A percentile compares a stretch with the other conserved stretches of the same genome.
Conservation (phyloP, 352 stramenopile genomes). For the Phytophthora fragariaefolia region DNA sequence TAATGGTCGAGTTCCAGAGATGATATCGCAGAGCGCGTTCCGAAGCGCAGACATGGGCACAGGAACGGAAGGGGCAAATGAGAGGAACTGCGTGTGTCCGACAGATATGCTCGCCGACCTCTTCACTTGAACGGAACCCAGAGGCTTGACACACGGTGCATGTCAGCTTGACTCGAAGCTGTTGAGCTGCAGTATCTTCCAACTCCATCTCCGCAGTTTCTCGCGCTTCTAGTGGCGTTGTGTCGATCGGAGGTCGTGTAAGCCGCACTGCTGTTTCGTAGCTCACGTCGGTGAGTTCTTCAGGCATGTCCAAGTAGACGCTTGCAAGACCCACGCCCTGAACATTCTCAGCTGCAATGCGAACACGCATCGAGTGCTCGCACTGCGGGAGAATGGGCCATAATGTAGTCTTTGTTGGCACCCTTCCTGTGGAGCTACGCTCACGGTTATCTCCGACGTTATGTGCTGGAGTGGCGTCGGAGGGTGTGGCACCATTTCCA, state of each 20-base stretch:
- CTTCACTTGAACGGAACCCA: constrained; percentile 21
- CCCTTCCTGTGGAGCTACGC: background rate
- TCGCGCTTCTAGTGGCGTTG: constrained; percentile 38
- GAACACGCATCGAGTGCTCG: constrained; percentile 55
- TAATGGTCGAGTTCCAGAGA: constrained; percentile 71
- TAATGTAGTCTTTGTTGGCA: constrained; percentile 61
- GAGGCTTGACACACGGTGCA: constrained; percentile 60
- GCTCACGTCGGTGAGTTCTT: constrained; percentile 67
- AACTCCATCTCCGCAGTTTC: constrained; percentile 48
- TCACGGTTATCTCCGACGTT: background rate
- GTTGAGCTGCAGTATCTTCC: constrained; percentile 45
- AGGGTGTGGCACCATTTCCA: background rate
- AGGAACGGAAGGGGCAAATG: constrained; percentile 78
- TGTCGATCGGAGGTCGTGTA: constrained; percentile 49
- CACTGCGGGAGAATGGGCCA: constrained; percentile 63
- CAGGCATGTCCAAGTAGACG: constrained; percentile 56
- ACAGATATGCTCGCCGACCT: constrained; percentile 70
- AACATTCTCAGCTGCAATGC: constrained; percentile 65
- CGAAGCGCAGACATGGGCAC: constrained; percentile 68
- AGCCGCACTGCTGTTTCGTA: constrained; percentile 57
- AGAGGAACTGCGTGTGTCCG: constrained; percentile 64
- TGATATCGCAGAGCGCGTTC: constrained; percentile 79
- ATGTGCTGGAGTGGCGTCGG: background rate
- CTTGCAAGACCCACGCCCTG: constrained; percentile 68
- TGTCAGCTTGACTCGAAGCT: constrained; percentile 45